Conservation (phyloP, 1,284 basidiomycete genomes). For the Cutaneotrichosporon cyanovorans region DNA sequence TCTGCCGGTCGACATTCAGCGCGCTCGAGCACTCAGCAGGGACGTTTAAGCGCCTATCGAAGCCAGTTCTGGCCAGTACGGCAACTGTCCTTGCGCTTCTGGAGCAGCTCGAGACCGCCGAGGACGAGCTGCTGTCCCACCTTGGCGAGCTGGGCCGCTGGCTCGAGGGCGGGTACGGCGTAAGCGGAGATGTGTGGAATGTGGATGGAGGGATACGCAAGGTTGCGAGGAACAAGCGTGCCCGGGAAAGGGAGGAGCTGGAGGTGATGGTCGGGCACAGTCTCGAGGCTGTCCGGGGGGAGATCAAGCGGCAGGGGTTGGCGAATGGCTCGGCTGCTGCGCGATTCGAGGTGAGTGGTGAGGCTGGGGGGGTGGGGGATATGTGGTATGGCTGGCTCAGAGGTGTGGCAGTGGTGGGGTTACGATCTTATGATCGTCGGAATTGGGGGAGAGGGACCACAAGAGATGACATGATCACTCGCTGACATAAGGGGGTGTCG, state of each 20-base stretch:
- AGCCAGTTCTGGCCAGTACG: conserved; percentile 29
- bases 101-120: conserved; percentile 39
- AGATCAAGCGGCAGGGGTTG: conserved; percentile 39
- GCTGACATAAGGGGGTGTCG: conserved; percentile 25
- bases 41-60: conserved; percentile 37
- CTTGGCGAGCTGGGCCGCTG: conserved; percentile 38
- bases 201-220: conserved; percentile 25
- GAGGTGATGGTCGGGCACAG: conserved; percentile 33
- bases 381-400: no score
- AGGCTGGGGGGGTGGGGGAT: no score
- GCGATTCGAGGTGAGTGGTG: conserved; percentile 40
- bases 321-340: conserved; percentile 34
- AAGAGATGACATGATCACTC: no score
- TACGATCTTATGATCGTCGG: no score
- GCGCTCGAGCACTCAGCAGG: conserved; percentile 36
- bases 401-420: no score
- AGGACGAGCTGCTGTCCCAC: conserved; percentile 34
- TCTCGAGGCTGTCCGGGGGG: conserved; percentile 32
- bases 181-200: conserved; percentile 27
- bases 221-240: conserved; percentile 27
- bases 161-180: conserved; percentile 34
- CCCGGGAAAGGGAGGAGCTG: conserved; percentile 32
- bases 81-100: conserved; percentile 27
- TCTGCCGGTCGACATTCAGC: conserved; percentile 40
- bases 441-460: no score